These are phyloP conservation scores for Amanita muscaria DNA, from an alignment of 768 basidiomycete species.

Conservation along the genomic window DNA sequence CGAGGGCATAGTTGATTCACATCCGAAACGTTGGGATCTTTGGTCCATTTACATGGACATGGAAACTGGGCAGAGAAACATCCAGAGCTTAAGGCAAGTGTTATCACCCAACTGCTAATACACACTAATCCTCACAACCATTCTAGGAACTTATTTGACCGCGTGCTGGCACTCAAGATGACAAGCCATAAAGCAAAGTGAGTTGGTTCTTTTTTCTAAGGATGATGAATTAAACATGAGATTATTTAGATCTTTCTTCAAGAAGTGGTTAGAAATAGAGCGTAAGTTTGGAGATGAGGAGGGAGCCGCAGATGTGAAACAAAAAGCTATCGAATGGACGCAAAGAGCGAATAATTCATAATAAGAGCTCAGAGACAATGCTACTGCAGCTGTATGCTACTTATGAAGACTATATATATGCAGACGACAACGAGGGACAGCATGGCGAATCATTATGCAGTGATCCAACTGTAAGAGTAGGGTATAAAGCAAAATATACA, in stretches of 20 bases:
- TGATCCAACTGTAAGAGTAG: conserved; percentile 31
- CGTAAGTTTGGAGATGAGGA: conserved; percentile 80
- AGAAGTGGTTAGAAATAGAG: conserved; percentile 93
- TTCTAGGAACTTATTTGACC: conserved; percentile 74
- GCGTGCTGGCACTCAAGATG: conserved; percentile 77
- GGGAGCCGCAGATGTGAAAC: conserved; percentile 73
- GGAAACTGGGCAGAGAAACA: conserved; percentile 74
- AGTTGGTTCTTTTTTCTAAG: conserved; percentile 21
- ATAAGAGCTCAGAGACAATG: conserved; percentile 23
- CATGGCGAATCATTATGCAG: conserved; percentile 22
- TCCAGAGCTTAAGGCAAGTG: conserved; percentile 66
- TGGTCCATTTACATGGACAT: conserved; percentile 98
- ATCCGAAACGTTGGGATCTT: conserved; percentile 90
- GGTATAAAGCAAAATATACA: conserved; percentile 17
- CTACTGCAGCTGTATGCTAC: conserved; percentile 20
- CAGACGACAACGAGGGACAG: conserved; percentile 17
- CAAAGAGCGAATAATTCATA: conserved; percentile 42
- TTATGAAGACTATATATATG: conserved; percentile 29
- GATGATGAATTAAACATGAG: conserved; percentile 11
- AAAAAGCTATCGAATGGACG: conserved; percentile 89
- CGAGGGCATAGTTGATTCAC: conserved; percentile 92
- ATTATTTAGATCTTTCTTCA: conserved; percentile 74
- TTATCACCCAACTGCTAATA: background rate
- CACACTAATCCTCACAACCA: conserved; percentile 1
- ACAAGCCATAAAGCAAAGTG: conserved; percentile 95